Evolutionary conservation across 2,329 filamentous ascomycete species (phyloP).

Genomic region (Cladosporium sp.): DNA sequence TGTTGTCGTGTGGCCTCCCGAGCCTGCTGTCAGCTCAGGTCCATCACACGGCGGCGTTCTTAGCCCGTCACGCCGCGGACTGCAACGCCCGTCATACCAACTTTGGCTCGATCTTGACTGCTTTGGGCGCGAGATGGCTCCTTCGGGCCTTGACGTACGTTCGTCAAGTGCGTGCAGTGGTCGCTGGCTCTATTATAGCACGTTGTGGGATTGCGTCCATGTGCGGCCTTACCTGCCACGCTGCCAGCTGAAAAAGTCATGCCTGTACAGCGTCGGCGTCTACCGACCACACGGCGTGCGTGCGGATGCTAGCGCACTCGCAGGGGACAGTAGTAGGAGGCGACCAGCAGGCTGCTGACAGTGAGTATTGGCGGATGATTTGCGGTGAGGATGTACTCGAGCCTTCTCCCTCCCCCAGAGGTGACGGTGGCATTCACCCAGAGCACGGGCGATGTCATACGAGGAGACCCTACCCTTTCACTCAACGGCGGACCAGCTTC

Average conservation of each 20-base stretch:
- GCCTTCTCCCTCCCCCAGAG: conserved; percentile 1
- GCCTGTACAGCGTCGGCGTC: not conserved
- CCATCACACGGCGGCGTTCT: conserved; percentile 9
- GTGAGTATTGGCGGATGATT: conserved; percentile 2
- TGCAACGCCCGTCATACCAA: conserved; percentile 6
- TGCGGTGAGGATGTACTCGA: conserved; percentile 3
- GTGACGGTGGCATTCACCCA: conserved; percentile 11
- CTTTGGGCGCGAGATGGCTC: conserved; percentile 6
- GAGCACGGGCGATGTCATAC: conserved; percentile 12
- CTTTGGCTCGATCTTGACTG: conserved; percentile 1
- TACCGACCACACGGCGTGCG: conserved; percentile 1
- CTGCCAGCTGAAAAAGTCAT: conserved; percentile 4
- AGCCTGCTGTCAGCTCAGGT: not conserved
- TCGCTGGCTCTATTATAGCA: no score
- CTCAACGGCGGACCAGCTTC: conserved; percentile 6
- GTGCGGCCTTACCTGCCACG: no score
- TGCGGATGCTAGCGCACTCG: conserved; percentile 1
- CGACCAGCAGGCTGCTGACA: conserved; percentile 7
- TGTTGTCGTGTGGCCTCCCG: no score
- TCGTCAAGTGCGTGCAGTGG: no score
- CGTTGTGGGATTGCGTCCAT: no score
- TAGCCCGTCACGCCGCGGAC: conserved; percentile 13
- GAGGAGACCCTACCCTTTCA: conserved; percentile 12
- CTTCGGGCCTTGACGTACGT: not conserved
- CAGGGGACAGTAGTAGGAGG: no score